phyloP scores from a whole-genome alignment of 345 rosid genomes.

The Clarkia xantiana region DNA sequence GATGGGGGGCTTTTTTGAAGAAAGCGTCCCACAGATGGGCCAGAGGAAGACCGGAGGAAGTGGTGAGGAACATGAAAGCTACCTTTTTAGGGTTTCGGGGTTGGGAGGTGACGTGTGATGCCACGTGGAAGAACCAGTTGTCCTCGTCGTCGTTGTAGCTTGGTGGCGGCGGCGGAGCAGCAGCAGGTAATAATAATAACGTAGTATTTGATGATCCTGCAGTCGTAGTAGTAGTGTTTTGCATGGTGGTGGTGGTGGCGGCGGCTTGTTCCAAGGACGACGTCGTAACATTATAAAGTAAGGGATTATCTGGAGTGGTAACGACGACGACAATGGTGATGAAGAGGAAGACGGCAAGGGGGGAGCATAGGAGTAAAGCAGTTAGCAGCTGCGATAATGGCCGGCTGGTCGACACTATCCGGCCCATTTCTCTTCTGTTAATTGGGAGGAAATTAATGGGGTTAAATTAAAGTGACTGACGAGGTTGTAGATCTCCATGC shows the following conservation, averaged over 20 bases:
- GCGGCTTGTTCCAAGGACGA: too few relatives aligned
- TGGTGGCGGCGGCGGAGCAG: constrained; percentile 7
- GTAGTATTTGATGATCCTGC: too few relatives aligned
- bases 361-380: constrained; percentile 47
- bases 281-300: too few relatives aligned
- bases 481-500: too few relatives aligned
- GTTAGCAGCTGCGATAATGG: too few relatives aligned
- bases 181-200: too few relatives aligned
- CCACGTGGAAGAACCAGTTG: constrained; percentile 25
- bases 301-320: constrained; percentile 16
- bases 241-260: constrained; percentile 4
- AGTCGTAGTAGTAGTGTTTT: too few relatives aligned
- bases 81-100: constrained; percentile 31
- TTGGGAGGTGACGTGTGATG: constrained; percentile 30
- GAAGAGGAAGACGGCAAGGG: too few relatives aligned
- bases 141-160: constrained; percentile 27
- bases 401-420: too few relatives aligned
- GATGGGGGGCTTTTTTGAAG: constrained; percentile 25
- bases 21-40: constrained; percentile 56
- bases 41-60: constrained; percentile 49
- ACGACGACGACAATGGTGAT: constrained; percentile 40
- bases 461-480: too few relatives aligned
- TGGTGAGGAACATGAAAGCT: constrained; percentile 60
- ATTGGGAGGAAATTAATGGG: too few relatives aligned
- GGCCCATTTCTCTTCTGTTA: too few relatives aligned